phyloP scores from a whole-genome alignment of 805 yeast species.

The Candida nemodendra region DNA sequence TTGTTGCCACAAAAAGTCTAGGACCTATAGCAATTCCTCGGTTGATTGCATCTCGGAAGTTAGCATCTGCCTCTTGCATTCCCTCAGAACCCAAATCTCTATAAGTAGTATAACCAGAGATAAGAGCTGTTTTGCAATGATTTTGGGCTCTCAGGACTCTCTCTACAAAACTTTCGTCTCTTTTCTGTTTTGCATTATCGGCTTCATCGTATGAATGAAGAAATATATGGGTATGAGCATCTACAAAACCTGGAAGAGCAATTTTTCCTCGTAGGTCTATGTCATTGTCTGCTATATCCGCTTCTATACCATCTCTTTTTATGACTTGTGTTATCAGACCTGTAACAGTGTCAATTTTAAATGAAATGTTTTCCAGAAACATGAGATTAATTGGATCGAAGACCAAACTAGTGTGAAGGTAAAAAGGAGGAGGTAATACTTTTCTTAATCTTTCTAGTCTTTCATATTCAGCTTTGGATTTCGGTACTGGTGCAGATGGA shows the following conservation, averaged over 20 bases:
- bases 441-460: constrained; percentile 16
- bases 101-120: constrained; percentile 31
- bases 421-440: constrained; percentile 15
- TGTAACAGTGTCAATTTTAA: constrained; percentile 21
- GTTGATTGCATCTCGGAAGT: constrained; percentile 29
- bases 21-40: constrained; percentile 28
- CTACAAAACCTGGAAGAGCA: constrained; percentile 30
- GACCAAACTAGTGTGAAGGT: constrained; percentile 20
- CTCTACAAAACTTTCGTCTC: constrained; percentile 30
- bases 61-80: constrained; percentile 30
- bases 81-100: constrained; percentile 31
- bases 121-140: constrained; percentile 25
- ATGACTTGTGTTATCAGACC: constrained; percentile 20
- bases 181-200: constrained; percentile 25
- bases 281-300: constrained; percentile 11
- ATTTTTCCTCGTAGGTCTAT: constrained; percentile 25
- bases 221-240: constrained; percentile 31
- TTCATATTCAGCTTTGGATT: constrained; percentile 20
- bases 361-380: constrained; percentile 16
- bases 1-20: constrained; percentile 28
- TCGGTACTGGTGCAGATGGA: constrained; percentile 18
- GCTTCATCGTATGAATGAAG: constrained; percentile 30
- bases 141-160: constrained; percentile 27
- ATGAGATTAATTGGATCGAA: constrained; percentile 21
- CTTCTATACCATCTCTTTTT: constrained; percentile 7